A percentile compares a stretch with the other conserved stretches of the same genome.
phyloP scores from a whole-genome alignment of 2,329 filamentous ascomycete genomes.

The Fusarium buharicum region DNA sequence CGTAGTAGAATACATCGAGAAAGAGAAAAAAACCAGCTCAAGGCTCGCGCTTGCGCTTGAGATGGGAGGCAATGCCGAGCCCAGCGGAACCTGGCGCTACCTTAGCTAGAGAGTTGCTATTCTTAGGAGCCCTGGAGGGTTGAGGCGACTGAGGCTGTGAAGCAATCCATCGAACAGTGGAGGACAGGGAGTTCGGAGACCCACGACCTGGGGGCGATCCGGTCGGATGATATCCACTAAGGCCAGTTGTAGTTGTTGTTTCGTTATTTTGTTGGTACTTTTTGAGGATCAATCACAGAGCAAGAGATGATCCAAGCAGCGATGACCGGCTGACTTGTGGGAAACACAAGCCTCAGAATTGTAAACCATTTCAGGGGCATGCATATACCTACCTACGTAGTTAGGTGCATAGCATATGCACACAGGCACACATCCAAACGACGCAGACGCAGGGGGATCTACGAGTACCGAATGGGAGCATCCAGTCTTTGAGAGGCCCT shows the following conservation, averaged over 20 bases:
- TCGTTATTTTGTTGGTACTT: slow-evolving; percentile 11
- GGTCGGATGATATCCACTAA: slow-evolving; percentile 24
- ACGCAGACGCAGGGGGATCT: slow-evolving; percentile 27
- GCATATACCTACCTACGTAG: background rate
- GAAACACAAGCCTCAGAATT: slow-evolving; percentile 12
- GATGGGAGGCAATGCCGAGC: slow-evolving; percentile 34
- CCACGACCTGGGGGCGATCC: slow-evolving; percentile 42
- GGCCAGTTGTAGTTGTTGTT: slow-evolving; percentile 9
- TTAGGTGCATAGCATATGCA: slow-evolving; percentile 9
- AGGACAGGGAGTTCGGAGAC: slow-evolving; percentile 17
- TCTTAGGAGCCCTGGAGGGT: slow-evolving; percentile 34
- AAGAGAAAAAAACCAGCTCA: slow-evolving; percentile 9
- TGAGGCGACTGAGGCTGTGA: slow-evolving; percentile 45
- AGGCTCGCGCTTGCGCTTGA: slow-evolving; percentile 40
- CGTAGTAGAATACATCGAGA: slow-evolving; percentile 32
- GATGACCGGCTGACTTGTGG: background rate
- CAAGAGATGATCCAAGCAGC: slow-evolving; percentile 2
- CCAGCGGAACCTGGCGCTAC: slow-evolving; percentile 36
- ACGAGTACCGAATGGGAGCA: slow-evolving; percentile 35
- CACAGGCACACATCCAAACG: slow-evolving; percentile 18
- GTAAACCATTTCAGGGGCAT: slow-evolving; percentile 25
- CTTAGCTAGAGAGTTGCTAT: slow-evolving; percentile 33
- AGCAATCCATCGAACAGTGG: slow-evolving; percentile 6
- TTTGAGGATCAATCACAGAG: background rate
- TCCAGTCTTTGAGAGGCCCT: slow-evolving; percentile 10